Conservation (phyloP, 73 alveolate species). For the Paramecium tetraurelia region DNA sequence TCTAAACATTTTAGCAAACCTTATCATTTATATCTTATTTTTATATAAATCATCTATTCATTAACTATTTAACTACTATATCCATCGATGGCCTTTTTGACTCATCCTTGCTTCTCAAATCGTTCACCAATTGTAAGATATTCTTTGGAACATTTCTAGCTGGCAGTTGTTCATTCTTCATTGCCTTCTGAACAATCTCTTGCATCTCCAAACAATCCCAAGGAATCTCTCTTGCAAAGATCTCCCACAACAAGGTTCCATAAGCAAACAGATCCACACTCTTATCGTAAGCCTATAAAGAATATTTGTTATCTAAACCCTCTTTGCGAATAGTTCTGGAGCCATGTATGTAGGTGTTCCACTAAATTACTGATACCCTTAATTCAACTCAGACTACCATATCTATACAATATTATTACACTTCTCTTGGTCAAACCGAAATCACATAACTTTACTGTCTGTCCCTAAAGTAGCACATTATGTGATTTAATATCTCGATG, state of each 20-base stretch:
- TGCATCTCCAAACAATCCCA: conserved; percentile 91
- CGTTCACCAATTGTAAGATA: neutral
- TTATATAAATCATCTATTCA: neutral
- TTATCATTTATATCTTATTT: neutral
- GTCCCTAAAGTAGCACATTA: conserved; percentile 86
- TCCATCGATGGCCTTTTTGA: conserved; percentile 23
- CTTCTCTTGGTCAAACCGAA: conserved; percentile 94
- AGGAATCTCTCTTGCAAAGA: conserved; percentile 94
- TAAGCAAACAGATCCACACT: conserved; percentile 97
- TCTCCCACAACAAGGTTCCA: conserved; percentile 98
- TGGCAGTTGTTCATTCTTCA: conserved; percentile 68
- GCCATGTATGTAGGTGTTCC: conserved; percentile 99
- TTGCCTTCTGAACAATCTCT: conserved; percentile 89
- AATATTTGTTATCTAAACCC: neutral
- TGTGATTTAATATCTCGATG: conserved; percentile 98
- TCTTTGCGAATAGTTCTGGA: conserved; percentile 94
- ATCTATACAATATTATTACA: neutral
- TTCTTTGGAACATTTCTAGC: conserved; percentile 1
- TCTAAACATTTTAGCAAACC: neutral
- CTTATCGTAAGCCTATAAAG: conserved; percentile 80
- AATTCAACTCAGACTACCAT: conserved; percentile 81
- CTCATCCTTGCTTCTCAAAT: conserved; percentile 37
- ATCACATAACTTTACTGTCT: conserved; percentile 90
- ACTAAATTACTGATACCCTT: conserved; percentile 94
- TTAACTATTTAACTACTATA: neutral